Evolutionary conservation across 345 rosid genomes (phyloP), one percentile per base, ranked within the genome.

Genomic region (Gossypium longicalyx): DNA sequence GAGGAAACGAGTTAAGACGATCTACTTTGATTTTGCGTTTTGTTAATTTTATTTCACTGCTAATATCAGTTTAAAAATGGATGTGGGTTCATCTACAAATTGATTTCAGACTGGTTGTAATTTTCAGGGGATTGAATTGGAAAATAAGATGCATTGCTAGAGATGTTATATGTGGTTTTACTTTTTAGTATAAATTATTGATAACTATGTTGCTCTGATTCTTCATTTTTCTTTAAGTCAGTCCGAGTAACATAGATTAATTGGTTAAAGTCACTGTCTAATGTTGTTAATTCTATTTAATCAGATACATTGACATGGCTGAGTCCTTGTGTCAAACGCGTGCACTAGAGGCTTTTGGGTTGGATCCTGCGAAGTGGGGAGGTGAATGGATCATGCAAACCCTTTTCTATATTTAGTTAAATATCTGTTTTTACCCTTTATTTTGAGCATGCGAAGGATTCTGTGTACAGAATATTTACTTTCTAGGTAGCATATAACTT

Each of bases 321-420:
- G 98, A 92, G 77, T 80, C 90, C 11, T 77, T 94, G 67, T 94
- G 98, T 78, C 97, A 94, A 79, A 87, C 83, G 71, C 97, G 98
- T 69, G 98, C 98, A 0, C 80, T 92, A 53, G 97, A 92, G 81
- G 93, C 95, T 63, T 94, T 90, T 83, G 78, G 78, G 23, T 77
- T 94, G 84, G 97, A 94, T 84, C 91, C 97, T 73, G 87, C 87
- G 12, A 92, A 86, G 80, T 94, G 98, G 98, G 97, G 97, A 89
- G 97, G 97, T 92, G 84, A 79, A 52, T 73, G 59, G 52, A 70
- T 74, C 43, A 4, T 43, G 43, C 25, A 49, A 7, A 63, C 9
- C 56, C 9, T 53, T 4, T 53, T n/a, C 43, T 19, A 19, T 57
- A 20, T 22, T 56, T 71, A 6, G 12, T 57, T 20, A 3, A 19